These are phyloP conservation scores for Barnettozyma pratensis DNA, from an alignment of 805 yeast genomes.

Conservation along the genomic window DNA sequence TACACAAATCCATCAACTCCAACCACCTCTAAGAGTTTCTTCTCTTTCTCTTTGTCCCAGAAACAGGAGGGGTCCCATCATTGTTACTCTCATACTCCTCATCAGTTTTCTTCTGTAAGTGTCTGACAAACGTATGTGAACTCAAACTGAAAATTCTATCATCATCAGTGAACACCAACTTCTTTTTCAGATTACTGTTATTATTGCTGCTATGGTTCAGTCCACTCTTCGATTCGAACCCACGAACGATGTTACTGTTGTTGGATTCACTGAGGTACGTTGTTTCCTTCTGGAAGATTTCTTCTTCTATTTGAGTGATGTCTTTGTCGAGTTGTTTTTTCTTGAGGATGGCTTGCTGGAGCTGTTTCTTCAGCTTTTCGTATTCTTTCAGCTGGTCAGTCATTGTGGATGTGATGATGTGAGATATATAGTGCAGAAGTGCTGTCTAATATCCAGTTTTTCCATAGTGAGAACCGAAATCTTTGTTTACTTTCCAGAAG, in stretches of 20 bases:
- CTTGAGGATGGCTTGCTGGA: conserved; percentile 55
- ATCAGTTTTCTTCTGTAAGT: conserved; percentile 44
- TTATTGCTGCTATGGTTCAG: conserved; percentile 47
- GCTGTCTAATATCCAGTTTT: no score
- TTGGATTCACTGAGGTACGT: conserved; percentile 68
- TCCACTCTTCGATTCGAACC: conserved; percentile 67
- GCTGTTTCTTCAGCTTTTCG: conserved; percentile 58
- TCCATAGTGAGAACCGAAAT: neutral
- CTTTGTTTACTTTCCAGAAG: neutral
- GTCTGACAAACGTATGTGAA: conserved; percentile 62
- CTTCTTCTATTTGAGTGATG: conserved; percentile 63
- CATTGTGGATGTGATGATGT: neutral
- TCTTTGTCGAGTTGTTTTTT: conserved; percentile 64
- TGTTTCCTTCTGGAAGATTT: conserved; percentile 72
- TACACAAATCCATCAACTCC: no score
- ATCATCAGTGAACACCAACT: conserved; percentile 56
- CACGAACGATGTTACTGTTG: conserved; percentile 80
- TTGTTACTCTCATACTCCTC: conserved; percentile 24
- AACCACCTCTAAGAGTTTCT: conserved; percentile 5
- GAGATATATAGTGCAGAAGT: no score
- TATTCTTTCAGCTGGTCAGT: conserved; percentile 40
- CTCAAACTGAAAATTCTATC: conserved; percentile 80
- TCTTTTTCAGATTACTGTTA: conserved; percentile 29
- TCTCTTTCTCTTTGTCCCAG: conserved; percentile 13
- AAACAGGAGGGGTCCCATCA: conserved; percentile 19